These are phyloP conservation scores for Alloteropsis semialata DNA, from an alignment of 176 grass and related monocot genomes.

Conservation along the genomic window DNA sequence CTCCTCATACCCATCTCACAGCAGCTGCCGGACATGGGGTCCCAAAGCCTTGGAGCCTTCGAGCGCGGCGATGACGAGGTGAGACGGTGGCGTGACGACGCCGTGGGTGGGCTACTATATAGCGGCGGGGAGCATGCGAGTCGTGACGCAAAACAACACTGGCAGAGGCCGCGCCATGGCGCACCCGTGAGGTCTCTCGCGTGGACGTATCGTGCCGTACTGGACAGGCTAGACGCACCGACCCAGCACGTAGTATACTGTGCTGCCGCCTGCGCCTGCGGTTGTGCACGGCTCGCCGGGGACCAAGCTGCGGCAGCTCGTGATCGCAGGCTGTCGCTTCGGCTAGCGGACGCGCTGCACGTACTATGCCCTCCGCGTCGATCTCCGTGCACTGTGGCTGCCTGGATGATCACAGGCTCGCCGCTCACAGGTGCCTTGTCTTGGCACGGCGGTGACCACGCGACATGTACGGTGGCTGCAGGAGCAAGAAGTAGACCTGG, in stretches of 20 bases:
- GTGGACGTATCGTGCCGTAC: conserved; percentile 29
- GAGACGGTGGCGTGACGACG: neutral
- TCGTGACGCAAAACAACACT: conserved; percentile 13
- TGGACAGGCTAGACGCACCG: neutral
- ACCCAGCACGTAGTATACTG: neutral
- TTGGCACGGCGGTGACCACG: conserved; percentile 23
- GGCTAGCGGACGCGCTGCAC: conserved; percentile 9
- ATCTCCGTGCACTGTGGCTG: neutral
- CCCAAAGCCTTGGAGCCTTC: neutral
- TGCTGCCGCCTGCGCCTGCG: neutral
- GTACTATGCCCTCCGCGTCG: neutral
- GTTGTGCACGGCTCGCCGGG: conserved; percentile 10
- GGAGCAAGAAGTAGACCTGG: neutral
- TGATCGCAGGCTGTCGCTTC: conserved; percentile 8
- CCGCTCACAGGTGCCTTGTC: conserved; percentile 16
- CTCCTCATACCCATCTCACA: neutral
- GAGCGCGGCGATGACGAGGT: neutral
- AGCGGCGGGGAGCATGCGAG: conserved; percentile 33
- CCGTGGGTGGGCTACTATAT: conserved; percentile 10
- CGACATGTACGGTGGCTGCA: neutral
- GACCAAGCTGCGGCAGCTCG: conserved; percentile 37
- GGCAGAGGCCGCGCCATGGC: conserved; percentile 16
- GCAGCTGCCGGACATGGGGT: neutral
- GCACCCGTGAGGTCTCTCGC: conserved; percentile 37
- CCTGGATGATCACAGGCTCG: neutral